A percentile compares a stretch with the other conserved stretches of the same genome.
These are phyloP conservation scores for Diplodia corticola DNA, from an alignment of 2,329 filamentous ascomycete genomes.

Conservation along the genomic window DNA sequence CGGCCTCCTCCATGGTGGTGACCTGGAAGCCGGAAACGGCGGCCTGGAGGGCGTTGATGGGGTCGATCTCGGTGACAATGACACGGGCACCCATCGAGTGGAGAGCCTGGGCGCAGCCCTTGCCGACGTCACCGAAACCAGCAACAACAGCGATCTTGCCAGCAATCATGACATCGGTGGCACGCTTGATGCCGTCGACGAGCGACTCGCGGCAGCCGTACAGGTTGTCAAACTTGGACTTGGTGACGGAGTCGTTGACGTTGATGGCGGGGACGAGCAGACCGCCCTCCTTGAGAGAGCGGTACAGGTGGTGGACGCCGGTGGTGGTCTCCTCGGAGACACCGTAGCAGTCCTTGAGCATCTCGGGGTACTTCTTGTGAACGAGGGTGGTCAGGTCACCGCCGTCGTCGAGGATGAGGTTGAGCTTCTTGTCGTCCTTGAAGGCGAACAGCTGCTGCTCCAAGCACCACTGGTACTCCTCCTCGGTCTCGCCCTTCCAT, in stretches of 20 bases:
- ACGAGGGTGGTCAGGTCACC: conserved; percentile 95
- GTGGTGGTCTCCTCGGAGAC: conserved; percentile 99
- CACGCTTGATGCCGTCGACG: conserved; percentile 99
- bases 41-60: conserved; percentile 99
- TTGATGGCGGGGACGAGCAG: conserved; percentile 94
- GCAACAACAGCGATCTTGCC: conserved; percentile 98
- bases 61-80: conserved; percentile 94
- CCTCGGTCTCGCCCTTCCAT: conserved; percentile 93
- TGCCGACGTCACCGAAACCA: conserved; percentile 98
- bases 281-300: conserved; percentile 73
- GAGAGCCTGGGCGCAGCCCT: conserved; percentile 95
- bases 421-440: conserved; percentile 94
- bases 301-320: conserved; percentile 98
- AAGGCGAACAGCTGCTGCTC: conserved; percentile 97
- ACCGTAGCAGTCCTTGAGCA: conserved; percentile 97
- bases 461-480: conserved; percentile 99
- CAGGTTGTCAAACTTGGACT: conserved; percentile 99
- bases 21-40: conserved; percentile 97
- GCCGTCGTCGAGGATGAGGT: conserved; percentile 98
- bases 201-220: conserved; percentile 99
- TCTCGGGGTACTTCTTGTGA: conserved; percentile 97
- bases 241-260: conserved; percentile 99
- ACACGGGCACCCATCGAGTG: conserved; percentile 97
- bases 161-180: conserved; percentile 99
- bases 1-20: conserved; percentile 96